phyloP scores from a whole-genome alignment of 371 early-diverging fungal genomes.

The Rhizopus stolonifer region DNA sequence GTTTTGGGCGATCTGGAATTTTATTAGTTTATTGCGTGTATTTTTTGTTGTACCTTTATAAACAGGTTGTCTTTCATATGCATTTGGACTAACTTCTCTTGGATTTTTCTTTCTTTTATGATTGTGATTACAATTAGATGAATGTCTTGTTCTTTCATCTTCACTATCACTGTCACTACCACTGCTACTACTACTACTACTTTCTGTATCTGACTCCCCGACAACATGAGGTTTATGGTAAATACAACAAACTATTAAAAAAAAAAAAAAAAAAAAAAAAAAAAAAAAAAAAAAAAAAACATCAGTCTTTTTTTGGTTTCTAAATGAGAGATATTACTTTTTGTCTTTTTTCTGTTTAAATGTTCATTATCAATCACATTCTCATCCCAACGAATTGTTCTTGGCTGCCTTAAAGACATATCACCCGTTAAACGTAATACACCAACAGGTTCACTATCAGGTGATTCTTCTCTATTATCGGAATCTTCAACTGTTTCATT shows the following conservation, averaged over 20 bases:
- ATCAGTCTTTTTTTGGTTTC: constrained; percentile 58
- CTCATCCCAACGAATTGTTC: constrained; percentile 79
- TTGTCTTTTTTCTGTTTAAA: constrained; percentile 79
- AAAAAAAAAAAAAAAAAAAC: too few relatives aligned
- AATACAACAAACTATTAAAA: constrained; percentile 93
- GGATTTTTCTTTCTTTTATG: constrained; percentile 46
- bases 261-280: too few relatives aligned
- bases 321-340: constrained; percentile 62
- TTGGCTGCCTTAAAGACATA: constrained; percentile 36
- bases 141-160: constrained; percentile 30
- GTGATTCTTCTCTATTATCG: constrained; percentile 5
- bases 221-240: constrained; percentile 72
- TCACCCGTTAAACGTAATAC: constrained; percentile 57
- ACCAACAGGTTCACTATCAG: constrained; percentile 39
- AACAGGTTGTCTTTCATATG: constrained; percentile 69
- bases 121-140: constrained; percentile 32
- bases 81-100: constrained; percentile 61
- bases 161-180: constrained; percentile 31
- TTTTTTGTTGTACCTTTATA: constrained; percentile 37
- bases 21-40: too few relatives aligned
- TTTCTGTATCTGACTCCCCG: constrained; percentile 68
- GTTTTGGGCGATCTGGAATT: background rate
- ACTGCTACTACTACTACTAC: constrained; percentile 34
- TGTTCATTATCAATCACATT: constrained; percentile 88
- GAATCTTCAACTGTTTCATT: constrained; percentile 26